Base-by-base conservation (phyloP, 2,329 filamentous ascomycete species). In the Fusarium transvaalense region DNA sequence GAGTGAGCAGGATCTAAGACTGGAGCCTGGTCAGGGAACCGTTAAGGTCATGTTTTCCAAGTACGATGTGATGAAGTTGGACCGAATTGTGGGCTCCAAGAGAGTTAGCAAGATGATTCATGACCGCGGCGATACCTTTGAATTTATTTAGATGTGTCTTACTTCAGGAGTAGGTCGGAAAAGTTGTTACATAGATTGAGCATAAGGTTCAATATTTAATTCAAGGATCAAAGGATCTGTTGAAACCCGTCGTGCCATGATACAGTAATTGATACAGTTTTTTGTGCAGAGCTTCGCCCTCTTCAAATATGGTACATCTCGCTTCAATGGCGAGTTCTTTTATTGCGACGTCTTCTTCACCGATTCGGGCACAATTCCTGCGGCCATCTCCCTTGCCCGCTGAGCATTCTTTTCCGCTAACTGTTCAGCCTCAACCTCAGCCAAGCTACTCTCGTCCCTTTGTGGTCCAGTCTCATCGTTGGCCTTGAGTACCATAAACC, bases 81-180 rank as follows among this genome's bases (percentile, higher is more conserved):
- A 99, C 83, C 86, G 96, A 59, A 83, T 98, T 38, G 94, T 94
- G 3, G 96, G 96, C 2, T 92, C 87, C 3, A 88, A 91, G 80
- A 87, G 96, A 66, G 89, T 96, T 9, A 89, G 89, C 17, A 92
- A 89, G 77, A 96, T 99, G 93, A 83, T 97, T 58, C 87, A 85
- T 65, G 93, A 97, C 73, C 89, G 88, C 75, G 90, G 90, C 5
- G 95, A 98, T 86, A 96, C 92, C 1, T 99, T 98, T 86, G 94
- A 97, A 76, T 98, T 98, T 84, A 85, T 97, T 64, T 97, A 87
- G 76, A 66, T 64, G 37, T 25, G 31, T 52, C 19, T 60, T 37
- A 34, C 51, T 19, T 51, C n/a, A 29, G 52, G 57, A 56, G 51
- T 34, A 58, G 31, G 29, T 51, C 38, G 37, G 61, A 63, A 63